Conservation (phyloP, 129 eudicot genomes). For the Smallanthus sonchifolius region DNA sequence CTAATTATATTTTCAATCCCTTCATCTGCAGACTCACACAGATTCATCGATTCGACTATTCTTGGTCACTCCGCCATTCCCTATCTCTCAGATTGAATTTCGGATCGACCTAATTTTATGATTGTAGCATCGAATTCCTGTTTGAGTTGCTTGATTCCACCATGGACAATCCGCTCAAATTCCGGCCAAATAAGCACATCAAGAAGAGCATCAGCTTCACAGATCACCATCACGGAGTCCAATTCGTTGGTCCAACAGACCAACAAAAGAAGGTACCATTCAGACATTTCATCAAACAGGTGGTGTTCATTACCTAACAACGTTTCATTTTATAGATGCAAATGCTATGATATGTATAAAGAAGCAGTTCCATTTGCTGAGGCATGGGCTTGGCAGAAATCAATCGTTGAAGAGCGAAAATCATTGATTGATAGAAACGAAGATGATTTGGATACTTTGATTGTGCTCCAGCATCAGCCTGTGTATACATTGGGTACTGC, state of each 20-base stretch:
- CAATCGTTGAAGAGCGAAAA: conserved; percentile 57
- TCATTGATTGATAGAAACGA: conserved; percentile 37
- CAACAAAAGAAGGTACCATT: conserved; percentile 43
- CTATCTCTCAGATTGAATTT: not conserved
- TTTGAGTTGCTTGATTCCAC: conserved; percentile 18
- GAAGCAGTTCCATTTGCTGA: conserved; percentile 62
- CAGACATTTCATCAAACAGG: conserved; percentile 24
- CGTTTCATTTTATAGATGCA: conserved; percentile 45
- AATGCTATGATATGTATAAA: conserved; percentile 60
- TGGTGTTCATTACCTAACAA: conserved; percentile 3
- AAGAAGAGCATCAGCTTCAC: conserved; percentile 6
- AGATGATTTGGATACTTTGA: conserved; percentile 54
- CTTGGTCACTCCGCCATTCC: not conserved
- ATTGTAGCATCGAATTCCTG: not conserved
- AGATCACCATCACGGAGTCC: not conserved
- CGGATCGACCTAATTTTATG: not conserved
- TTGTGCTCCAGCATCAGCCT: conserved; percentile 79
- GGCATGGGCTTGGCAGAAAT: conserved; percentile 86
- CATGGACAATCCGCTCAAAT: conserved; percentile 16
- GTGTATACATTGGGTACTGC: conserved; percentile 93
- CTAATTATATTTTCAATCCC: no score
- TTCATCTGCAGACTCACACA: no score
- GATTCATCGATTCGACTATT: not conserved
- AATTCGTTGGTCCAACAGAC: conserved; percentile 6
- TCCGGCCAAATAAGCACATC: not conserved